These are phyloP conservation scores for Pseudophaeomoniella oleicola DNA, from an alignment of 2,329 filamentous ascomycete genomes.

Conservation along the genomic window DNA sequence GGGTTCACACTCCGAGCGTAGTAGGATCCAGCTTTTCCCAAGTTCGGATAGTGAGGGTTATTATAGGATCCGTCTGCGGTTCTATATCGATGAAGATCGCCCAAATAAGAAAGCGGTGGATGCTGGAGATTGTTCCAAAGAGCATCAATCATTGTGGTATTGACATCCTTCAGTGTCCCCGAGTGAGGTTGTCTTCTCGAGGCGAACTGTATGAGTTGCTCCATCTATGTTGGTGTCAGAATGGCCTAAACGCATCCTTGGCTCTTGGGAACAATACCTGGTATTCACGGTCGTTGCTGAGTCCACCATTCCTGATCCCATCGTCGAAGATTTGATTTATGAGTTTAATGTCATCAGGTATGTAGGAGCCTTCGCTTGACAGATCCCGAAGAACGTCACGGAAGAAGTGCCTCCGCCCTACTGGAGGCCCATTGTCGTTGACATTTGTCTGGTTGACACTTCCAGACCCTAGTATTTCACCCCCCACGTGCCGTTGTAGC, in stretches of 20 bases:
- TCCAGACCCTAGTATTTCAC: neutral
- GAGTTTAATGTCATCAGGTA: neutral
- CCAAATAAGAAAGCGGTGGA: slow-evolving; percentile 18
- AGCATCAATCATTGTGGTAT: slow-evolving; percentile 13
- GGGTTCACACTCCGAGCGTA: slow-evolving; percentile 49
- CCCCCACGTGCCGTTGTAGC: neutral
- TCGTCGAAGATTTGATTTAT: neutral
- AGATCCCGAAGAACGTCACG: neutral
- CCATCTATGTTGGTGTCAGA: slow-evolving; percentile 13
- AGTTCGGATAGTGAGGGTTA: slow-evolving; percentile 35
- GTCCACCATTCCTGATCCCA: slow-evolving; percentile 8
- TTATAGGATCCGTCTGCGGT: slow-evolving; percentile 17
- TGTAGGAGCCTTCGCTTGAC: neutral
- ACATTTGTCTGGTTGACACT: neutral
- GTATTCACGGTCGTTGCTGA: slow-evolving; percentile 13
- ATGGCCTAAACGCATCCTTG: neutral
- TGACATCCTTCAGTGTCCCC: slow-evolving; percentile 12
- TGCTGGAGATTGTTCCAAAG: slow-evolving; percentile 19
- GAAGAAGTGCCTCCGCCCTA: neutral
- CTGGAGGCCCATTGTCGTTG: neutral
- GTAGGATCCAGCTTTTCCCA: slow-evolving; percentile 46
- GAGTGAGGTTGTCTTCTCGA: slow-evolving; percentile 13
- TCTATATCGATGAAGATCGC: slow-evolving; percentile 18
- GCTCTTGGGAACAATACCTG: slow-evolving; percentile 7
- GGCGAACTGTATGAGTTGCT: slow-evolving; percentile 12